phyloP scores from a whole-genome alignment of 495 filamentous ascomycete species.

The Trichocladium antarcticum region DNA sequence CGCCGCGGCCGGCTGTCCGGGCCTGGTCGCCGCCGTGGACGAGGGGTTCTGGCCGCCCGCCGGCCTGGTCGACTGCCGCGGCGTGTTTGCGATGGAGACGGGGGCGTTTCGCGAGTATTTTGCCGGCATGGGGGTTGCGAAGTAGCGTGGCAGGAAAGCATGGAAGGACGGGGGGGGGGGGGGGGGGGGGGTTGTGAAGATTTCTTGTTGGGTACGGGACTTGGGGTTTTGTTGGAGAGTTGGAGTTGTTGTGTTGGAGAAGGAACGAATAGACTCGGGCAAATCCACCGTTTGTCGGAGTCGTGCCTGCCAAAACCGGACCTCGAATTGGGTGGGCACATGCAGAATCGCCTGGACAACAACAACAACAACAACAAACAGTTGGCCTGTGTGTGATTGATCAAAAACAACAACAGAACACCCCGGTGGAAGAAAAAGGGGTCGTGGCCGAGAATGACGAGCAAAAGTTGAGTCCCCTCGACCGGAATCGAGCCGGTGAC shows the following conservation, averaged over 20 bases:
- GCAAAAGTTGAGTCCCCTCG: slow-evolving; percentile 7
- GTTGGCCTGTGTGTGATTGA: too few relatives aligned
- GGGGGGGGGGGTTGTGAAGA: not conserved
- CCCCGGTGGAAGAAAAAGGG: not conserved
- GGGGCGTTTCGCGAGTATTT: slow-evolving; percentile 29
- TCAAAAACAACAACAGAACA: too few relatives aligned
- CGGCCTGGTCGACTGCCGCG: slow-evolving; percentile 20
- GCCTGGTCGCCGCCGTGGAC: slow-evolving; percentile 24
- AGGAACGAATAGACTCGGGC: too few relatives aligned
- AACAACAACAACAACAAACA: too few relatives aligned
- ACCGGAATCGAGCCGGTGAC: slow-evolving; percentile 17
- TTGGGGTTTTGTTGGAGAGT: too few relatives aligned
- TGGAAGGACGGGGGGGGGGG: not conserved
- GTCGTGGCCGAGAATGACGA: not conserved
- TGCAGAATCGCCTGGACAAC: too few relatives aligned
- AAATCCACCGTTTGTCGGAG: too few relatives aligned
- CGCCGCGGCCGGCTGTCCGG: slow-evolving; percentile 22
- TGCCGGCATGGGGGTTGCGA: slow-evolving; percentile 27
- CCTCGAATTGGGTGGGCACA: too few relatives aligned
- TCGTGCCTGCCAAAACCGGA: too few relatives aligned
- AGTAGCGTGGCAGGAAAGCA: slow-evolving; percentile 7
- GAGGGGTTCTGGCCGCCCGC: slow-evolving; percentile 27
- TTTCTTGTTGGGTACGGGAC: too few relatives aligned
- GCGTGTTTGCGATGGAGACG: slow-evolving; percentile 27
- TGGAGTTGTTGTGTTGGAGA: too few relatives aligned